Evolutionary conservation across 768 basidiomycete genomes (phyloP), one percentile per base, ranked within the genome.

Genomic region (Cyclocybe cylindracea): DNA sequence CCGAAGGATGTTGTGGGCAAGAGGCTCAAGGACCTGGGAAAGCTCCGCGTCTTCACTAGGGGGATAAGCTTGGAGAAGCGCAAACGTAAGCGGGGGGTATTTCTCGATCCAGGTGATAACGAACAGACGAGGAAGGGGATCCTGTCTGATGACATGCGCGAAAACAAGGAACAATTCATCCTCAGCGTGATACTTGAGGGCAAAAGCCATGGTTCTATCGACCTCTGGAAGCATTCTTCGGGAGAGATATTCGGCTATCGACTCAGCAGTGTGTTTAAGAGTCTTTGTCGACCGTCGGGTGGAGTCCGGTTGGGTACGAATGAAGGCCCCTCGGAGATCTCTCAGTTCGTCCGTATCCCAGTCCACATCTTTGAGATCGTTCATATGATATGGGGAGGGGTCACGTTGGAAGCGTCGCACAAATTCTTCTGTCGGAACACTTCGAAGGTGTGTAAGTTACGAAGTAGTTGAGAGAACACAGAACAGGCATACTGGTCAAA

Each of bases 401-500:
- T 71, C 70, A 10, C 77, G 69, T 35, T 73, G 70, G 45, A 83
- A 80, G 1, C 81, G 76, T 50, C 70, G 65, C n/a, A 82, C 62
- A 42, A 65, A 70, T 46, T 72, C 73, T 60, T 78, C 77, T 0
- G 77, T 80, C 10, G 75, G 71, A 9, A 81, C 74, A 47, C 80
- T 83, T 16, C 29, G 1, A 14, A 8, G 3, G 39, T 41, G 1
- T 53, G 4, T 24, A 14, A 19, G 7, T 51, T n/a, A 35, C 38
- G 33, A 41, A 18, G 1, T 31, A 35, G 13, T 6, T 18, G 31
- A 31, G 5, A n/a, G 11, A 14, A n/a, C 7, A 4, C 33, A 44
- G 7, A 7, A 39, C 5, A 32, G 7, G 70, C 85, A 64, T 63
- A 86, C 85, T 84, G 81, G 34, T 86, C 82, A 59, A 84, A 83